These are phyloP conservation scores for Laburnicola sp. DNA, from an alignment of 2,329 filamentous ascomycete genomes.

Conservation along the genomic window DNA sequence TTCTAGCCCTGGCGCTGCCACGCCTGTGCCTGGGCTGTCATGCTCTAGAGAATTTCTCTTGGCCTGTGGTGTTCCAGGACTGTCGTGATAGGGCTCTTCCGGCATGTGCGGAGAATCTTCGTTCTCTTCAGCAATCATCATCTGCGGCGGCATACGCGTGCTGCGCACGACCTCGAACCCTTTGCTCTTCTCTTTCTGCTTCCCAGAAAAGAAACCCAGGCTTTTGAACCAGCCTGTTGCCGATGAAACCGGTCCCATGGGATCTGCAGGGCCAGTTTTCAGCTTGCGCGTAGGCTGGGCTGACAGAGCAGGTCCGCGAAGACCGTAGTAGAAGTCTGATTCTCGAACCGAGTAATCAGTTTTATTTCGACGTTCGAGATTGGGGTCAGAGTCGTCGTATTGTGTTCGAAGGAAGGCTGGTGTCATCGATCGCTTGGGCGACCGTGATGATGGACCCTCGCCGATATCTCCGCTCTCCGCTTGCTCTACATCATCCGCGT, in stretches of 20 bases:
- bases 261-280: slow-evolving; percentile 92
- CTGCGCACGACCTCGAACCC: slow-evolving; percentile 96
- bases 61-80: slow-evolving; percentile 45
- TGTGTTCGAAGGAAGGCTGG: slow-evolving; percentile 58
- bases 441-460: slow-evolving; percentile 38
- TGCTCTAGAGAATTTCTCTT: slow-evolving; percentile 16
- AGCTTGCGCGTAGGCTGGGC: slow-evolving; percentile 80
- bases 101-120: slow-evolving; percentile 51
- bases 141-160: slow-evolving; percentile 74
- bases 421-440: slow-evolving; percentile 36
- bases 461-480: slow-evolving; percentile 38
- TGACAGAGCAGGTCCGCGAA: slow-evolving; percentile 83
- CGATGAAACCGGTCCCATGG: slow-evolving; percentile 85
- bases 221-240: slow-evolving; percentile 86
- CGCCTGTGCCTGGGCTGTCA: slow-evolving; percentile 12
- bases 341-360: slow-evolving; percentile 92
- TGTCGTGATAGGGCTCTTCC: slow-evolving; percentile 58
- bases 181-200: slow-evolving; percentile 92
- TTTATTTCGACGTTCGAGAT: slow-evolving; percentile 58
- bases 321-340: slow-evolving; percentile 95
- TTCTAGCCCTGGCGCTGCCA: slow-evolving; percentile 21
- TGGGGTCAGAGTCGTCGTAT: slow-evolving; percentile 57
- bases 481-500: slow-evolving; percentile 48
- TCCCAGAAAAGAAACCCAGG: slow-evolving; percentile 69
- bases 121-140: slow-evolving; percentile 66